Conservation (phyloP, 176 grass and related monocot genomes). For the Stipa capillata region DNA sequence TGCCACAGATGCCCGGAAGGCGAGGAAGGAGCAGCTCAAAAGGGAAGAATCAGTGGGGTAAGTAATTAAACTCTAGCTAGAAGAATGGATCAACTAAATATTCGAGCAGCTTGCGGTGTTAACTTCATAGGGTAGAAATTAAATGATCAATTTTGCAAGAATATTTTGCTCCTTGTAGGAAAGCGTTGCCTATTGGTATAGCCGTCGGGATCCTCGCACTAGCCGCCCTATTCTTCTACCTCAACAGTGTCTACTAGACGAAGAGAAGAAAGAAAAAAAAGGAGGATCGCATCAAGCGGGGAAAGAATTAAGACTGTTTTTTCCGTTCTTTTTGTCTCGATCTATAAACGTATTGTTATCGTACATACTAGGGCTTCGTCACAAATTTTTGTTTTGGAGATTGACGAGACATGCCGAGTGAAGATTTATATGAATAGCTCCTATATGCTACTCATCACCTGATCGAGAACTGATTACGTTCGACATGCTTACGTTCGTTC, state of each 20-base stretch:
- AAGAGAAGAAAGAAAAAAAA: background rate
- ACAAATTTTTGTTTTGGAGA: background rate
- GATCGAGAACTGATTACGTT: too few relatives aligned
- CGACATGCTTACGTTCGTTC: too few relatives aligned
- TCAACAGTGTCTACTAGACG: slow-evolving; percentile 61
- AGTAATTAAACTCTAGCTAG: background rate
- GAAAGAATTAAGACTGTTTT: background rate
- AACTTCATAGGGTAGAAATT: background rate
- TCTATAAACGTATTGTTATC: background rate
- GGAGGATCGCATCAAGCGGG: background rate
- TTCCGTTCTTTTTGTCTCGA: background rate
- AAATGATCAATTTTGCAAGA: background rate
- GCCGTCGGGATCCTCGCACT: slow-evolving; percentile 47
- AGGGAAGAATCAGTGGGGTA: slow-evolving; percentile 71
- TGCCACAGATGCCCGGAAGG: slow-evolving; percentile 43
- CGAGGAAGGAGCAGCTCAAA: slow-evolving; percentile 85
- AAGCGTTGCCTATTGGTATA: slow-evolving; percentile 62
- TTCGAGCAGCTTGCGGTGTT: background rate
- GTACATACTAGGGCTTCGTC: background rate
- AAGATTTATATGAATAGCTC: background rate
- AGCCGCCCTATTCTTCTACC: slow-evolving; percentile 64
- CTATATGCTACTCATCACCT: too few relatives aligned
- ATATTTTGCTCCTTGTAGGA: slow-evolving; percentile 25
- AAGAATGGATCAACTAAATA: background rate
- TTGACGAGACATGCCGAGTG: background rate